phyloP scores from a whole-genome alignment of 2,329 filamentous ascomycete genomes.

The Colletotrichum orbiculare region DNA sequence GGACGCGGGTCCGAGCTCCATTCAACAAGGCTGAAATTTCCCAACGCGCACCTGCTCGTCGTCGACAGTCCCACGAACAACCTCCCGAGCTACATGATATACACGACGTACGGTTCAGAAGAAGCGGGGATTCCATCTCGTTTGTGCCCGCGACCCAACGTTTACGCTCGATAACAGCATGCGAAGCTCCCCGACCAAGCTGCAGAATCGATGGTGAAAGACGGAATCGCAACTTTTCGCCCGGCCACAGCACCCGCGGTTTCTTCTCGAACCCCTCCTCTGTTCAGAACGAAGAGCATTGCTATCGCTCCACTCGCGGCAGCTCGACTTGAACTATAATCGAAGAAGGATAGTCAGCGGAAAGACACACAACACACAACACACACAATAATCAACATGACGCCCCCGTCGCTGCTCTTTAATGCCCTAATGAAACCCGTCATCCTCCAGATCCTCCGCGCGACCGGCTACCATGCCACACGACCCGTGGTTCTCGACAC shows the following conservation, averaged over 20 bases:
- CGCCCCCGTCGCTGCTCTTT: constrained; percentile 60
- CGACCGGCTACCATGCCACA: constrained; percentile 88
- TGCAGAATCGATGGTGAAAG: constrained; percentile 35
- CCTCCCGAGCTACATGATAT: not conserved
- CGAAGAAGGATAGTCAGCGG: not conserved
- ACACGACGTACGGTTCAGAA: not conserved
- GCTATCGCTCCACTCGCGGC: not conserved
- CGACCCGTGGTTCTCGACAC: constrained; percentile 86
- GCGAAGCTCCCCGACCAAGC: constrained; percentile 19
- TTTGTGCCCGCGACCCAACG: constrained; percentile 3
- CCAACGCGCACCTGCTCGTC: constrained; percentile 14
- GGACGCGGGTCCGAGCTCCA: constrained; percentile 33
- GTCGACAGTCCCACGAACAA: constrained; percentile 1
- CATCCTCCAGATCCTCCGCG: constrained; percentile 90
- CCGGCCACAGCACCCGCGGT: constrained; percentile 34
- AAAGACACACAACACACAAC: not conserved
- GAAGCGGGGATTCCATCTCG: not conserved
- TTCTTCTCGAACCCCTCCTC: constrained; percentile 26
- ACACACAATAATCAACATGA: constrained; percentile 48
- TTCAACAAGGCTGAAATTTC: constrained; percentile 33
- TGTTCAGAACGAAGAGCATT: not conserved
- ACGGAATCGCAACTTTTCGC: constrained; percentile 31
- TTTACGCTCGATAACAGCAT: constrained; percentile 28
- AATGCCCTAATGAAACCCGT: constrained; percentile 87
- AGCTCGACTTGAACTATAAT: not conserved